Base-by-base conservation (phyloP, 805 yeast species). In the Kodamaea sagamina region DNA sequence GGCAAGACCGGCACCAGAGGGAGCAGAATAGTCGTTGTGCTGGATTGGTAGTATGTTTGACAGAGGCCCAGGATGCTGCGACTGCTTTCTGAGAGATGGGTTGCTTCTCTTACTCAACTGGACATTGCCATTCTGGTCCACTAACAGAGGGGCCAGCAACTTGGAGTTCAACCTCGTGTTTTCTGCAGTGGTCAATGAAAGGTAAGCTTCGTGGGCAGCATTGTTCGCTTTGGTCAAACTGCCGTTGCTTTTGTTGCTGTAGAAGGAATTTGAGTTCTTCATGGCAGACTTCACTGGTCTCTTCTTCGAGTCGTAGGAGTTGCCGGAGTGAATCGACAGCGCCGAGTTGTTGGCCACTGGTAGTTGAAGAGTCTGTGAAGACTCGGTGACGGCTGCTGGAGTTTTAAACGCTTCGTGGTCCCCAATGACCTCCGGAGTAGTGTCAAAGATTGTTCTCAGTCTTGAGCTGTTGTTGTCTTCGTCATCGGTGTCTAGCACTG, bases 171-270 rank as follows among this genome's bases (percentile, higher is more conserved):
- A 57, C 46, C 89, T 72, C 0, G 93, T 86, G 59, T 86, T 86
- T 55, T 85, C 89, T 1, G 90, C 90, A 0, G 93, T 86, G 1
- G 90, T 75, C 42, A 83, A 62, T 0, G 87, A 81, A 34, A 84
- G 56, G 52, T 84, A 84, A 0, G 86, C 89, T 46, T 74, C 76
- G 19, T 77, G 77, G 0, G 87, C 86, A 1, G 84, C 71, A 21
- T 21, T 21, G 46, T 58, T 66, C 13, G 42, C 26, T 26, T 45
- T 18, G 6, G 42, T 44, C 4, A 45, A 46, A 4, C 43, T 26
- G 12, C 41, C 35, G 26, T 44, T 44, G 10, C 12, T 16, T 12
- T 37, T 27, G 4, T 53, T 32, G 22, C 47, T 49, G 34, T 54
- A 55, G 28, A 55, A 52, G 4, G 67, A 54, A 7, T 53, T 47